Evolutionary conservation across 2,329 filamentous ascomycete species (phyloP).

Genomic region (Colletotrichum higginsianum): DNA sequence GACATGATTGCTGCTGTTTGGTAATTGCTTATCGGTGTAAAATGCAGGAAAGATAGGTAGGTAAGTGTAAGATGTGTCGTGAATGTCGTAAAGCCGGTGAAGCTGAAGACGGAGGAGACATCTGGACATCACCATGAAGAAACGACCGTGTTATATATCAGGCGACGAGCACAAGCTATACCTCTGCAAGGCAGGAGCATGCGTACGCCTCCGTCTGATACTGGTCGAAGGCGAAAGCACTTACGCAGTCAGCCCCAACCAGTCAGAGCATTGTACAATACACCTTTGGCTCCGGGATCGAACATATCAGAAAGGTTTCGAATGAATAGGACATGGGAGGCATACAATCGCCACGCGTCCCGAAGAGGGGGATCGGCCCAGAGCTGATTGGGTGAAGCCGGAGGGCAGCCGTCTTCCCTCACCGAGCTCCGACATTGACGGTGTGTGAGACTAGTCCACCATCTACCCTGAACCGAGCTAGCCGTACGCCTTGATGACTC

Average conservation of each 20-base stretch:
- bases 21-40: not conserved
- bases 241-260: constrained; percentile 34
- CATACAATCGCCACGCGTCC: constrained; percentile 42
- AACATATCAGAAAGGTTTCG: constrained; percentile 40
- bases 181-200: constrained; percentile 32
- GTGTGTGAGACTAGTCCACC: constrained; percentile 5
- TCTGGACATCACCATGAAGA: not conserved
- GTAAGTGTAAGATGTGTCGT: not conserved
- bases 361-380: constrained; percentile 25
- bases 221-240: constrained; percentile 39
- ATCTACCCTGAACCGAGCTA: constrained; percentile 23
- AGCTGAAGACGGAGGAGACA: constrained; percentile 13
- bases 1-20: constrained; percentile 38
- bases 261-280: constrained; percentile 35
- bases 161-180: not conserved
- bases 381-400: constrained; percentile 34
- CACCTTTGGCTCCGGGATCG: constrained; percentile 30
- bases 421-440: constrained; percentile 30
- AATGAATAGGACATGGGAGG: constrained; percentile 37
- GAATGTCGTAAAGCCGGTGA: constrained; percentile 30
- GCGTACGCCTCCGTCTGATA: constrained; percentile 39
- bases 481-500: constrained; percentile 8
- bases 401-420: constrained; percentile 17
- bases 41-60: not conserved
- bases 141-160: constrained; percentile 20